These are phyloP conservation scores for Conringia planisiliqua DNA, from an alignment of 345 rosid species.

Conservation along the genomic window DNA sequence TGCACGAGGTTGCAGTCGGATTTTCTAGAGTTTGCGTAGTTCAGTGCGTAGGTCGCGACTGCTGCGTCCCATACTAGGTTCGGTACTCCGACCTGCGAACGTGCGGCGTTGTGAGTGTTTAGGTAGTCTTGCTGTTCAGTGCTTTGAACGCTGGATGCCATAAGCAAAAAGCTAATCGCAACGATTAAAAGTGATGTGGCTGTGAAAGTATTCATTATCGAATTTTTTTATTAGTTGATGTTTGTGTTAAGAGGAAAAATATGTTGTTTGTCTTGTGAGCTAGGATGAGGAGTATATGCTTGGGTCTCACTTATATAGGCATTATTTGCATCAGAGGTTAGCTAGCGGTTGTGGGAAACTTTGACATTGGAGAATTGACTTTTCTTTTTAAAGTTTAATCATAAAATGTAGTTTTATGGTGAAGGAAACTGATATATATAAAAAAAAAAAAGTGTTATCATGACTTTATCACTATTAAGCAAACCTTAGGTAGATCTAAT, in stretches of 20 bases:
- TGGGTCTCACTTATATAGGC: slow-evolving; percentile 2
- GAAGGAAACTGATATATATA: slow-evolving; percentile 1
- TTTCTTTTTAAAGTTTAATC: neutral
- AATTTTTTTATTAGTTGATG: neutral
- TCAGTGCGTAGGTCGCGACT: slow-evolving; percentile 40
- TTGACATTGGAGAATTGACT: slow-evolving; percentile 18
- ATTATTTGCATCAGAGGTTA: neutral
- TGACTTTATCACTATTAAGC: neutral
- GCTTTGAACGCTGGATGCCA: slow-evolving; percentile 32
- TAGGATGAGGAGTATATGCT: neutral
- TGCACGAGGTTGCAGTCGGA: slow-evolving; percentile 45
- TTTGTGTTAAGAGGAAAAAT: neutral
- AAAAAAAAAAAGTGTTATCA: neutral
- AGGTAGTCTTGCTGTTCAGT: slow-evolving; percentile 38
- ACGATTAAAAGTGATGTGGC: neutral
- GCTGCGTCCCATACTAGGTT: slow-evolving; percentile 43
- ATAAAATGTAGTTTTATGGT: neutral
- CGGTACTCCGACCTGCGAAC: slow-evolving; percentile 37
- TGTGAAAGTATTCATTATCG: slow-evolving; percentile 6
- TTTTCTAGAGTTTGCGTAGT: slow-evolving; percentile 35
- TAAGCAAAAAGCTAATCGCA: slow-evolving; percentile 8
- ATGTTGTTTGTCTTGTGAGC: neutral
- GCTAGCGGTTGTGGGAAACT: slow-evolving; percentile 2
- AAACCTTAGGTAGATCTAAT: neutral
- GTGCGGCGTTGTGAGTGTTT: slow-evolving; percentile 46